Evolutionary conservation across 768 basidiomycete species (phyloP), one percentile per base, ranked within the genome.

Genomic region (Suillus fuscotomentosus): DNA sequence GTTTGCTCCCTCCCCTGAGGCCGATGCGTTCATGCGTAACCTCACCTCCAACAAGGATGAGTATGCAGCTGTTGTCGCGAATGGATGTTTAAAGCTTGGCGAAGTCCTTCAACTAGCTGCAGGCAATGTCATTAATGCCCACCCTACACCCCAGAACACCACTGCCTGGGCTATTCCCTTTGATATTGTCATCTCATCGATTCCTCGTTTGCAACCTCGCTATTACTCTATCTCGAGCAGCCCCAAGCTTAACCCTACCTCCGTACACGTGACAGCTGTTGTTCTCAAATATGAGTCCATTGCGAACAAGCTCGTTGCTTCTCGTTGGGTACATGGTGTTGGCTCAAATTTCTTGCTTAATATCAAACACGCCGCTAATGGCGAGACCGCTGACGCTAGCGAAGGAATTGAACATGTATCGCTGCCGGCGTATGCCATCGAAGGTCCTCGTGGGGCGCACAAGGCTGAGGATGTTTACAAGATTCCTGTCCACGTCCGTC

Each of bases 151-250:
- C n/a, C 84, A 84, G 68, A 94, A 92, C 74, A 93, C 92, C 61
- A 91, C 93, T 0, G 72, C 84, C 24, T 99, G 97, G 97, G 69
- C 83, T 11, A 97, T 99, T 69, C 97, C 97, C 57, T 97, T 99
- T 76, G 97, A 99, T 75, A 91, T 96, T 75, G 89, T 99, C 68
- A 89, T 99, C 61, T 98, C 96, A 8, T 89, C 91, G 60, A 89
- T 97, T 65, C 88, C 94, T 45, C 94, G 97, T 68, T 86, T 99
- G 22, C 97, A 99, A 75, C 95, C 97, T 41, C 91, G 97, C 63
- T 99, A 92, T 81, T 99, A 97, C 78, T 99, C 97, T 41, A 99
- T 99, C 76, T 98, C 97, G 10, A 98, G 96, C 22, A 95, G 93
- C 67, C 95, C 97, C 50, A 99, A 99, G 76, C 80, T 98, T 11